Evolutionary conservation across 2,329 filamentous ascomycete species (phyloP), one percentile per base, ranked within the genome.

Genomic region (Aureobasidium sp.): DNA sequence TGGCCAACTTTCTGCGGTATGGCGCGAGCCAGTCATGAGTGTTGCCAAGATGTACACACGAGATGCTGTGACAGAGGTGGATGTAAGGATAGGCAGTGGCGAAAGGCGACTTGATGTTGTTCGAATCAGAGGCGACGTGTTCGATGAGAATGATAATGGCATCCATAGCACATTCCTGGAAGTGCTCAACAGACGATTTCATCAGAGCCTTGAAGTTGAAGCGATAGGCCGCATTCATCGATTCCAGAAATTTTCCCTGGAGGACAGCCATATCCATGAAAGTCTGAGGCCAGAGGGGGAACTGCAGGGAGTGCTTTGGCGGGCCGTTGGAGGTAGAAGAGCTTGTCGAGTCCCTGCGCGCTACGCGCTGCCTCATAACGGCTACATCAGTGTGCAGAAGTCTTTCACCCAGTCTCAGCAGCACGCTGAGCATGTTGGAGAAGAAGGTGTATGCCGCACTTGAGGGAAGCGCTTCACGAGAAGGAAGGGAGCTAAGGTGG

Each of bases 271-370:
- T 27, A 5, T 37, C 3, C 3, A 25, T 21, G 30, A 48, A 61
- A 15, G 39, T 25, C 11, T 16, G 3, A 2, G 30, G 25, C 39
- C 49, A 61, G 1, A 9, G 25, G 2, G 16, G 5, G 16, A 61
- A 61, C 3, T 25, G 34, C 6, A 61, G 29, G 1, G 16, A 29
- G 29, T 55, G 42, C 34, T 54, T 54, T 10, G 57, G 34, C 34
- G 57, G 42, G 16, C 27, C 11, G 25, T 9, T 16, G 2, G 32
- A 32, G 34, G 21, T 48, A 27, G 59, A 11, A 5, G 59, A 49
- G 49, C 48, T 54, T 44, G 59, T 53, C 15, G 59, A 61, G 10
- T 61, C 59, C 8, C 59, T 55, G 32, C 59, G 59, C 25, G 59
- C 49, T 16, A 37, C 39, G 21, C 47, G 27, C 34, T 55, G 59